Percentiles rank a stretch among this genome's conserved stretches.
Conservation (phyloP, 805 yeast genomes). For the Yamadazyma akitaensis region DNA sequence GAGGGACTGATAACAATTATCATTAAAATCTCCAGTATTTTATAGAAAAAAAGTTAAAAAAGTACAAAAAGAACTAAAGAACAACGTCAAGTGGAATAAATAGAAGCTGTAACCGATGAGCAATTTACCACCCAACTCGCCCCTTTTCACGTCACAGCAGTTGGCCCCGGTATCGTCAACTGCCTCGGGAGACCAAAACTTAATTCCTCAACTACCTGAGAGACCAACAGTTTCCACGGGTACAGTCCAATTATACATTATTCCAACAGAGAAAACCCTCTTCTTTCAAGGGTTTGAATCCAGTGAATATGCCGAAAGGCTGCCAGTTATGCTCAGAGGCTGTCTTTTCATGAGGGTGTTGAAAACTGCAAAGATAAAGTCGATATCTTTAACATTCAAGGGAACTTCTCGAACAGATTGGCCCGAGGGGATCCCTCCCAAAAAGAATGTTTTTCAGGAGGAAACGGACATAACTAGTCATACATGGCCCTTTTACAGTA, state of each 20-base stretch:
- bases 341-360: constrained; percentile 64
- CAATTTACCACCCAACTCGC: constrained; percentile 20
- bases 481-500: constrained; percentile 82
- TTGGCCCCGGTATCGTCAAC: constrained; percentile 19
- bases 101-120: not conserved
- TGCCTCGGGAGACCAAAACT: constrained; percentile 11
- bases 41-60: not conserved
- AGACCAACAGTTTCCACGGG: constrained; percentile 60
- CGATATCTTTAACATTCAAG: constrained; percentile 55
- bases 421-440: constrained; percentile 98
- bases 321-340: constrained; percentile 82
- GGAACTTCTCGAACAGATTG: constrained; percentile 83
- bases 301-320: constrained; percentile 58
- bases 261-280: constrained; percentile 75
- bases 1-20: too few relatives aligned
- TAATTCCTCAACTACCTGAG: constrained; percentile 48
- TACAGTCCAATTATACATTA: constrained; percentile 65
- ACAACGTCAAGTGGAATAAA: not conserved
- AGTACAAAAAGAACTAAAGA: too few relatives aligned
- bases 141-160: constrained; percentile 26
- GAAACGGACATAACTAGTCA: constrained; percentile 65
- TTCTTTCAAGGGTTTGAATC: constrained; percentile 80
- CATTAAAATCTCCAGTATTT: too few relatives aligned
- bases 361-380: constrained; percentile 69
- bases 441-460: constrained; percentile 64